Base-by-base conservation (phyloP, 2,329 filamentous ascomycete species). In the Paecilomyces niveus region DNA sequence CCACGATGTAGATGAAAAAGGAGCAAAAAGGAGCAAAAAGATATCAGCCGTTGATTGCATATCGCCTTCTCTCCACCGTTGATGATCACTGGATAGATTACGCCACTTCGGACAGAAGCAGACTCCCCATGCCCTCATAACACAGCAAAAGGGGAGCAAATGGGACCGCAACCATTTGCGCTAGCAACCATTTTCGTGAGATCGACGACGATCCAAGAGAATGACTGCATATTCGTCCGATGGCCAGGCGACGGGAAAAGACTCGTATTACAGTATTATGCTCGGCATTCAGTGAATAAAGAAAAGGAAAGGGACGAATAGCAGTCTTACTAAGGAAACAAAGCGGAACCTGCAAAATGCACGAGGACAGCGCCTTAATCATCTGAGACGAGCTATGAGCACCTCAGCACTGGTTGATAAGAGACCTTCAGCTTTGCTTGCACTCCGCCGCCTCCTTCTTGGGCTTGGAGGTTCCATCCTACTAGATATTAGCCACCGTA, bases 401-500 rank as follows among this genome's bases (percentile, higher is more conserved):
- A 45, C n/a, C 39, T n/a, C 39, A 18, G 15, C 39, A 45, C 18
- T 18, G n/a, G 39, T 45, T 75, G 72, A 55, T 50, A 58, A 58
- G 59, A 62, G 54, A 53, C 49, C 60, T 78, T 83, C 85, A 96
- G 80, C 90, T 95, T 80, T 95, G 91, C 84, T 96, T 96, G 86
- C 92, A 96, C 81, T 96, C 92, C 66, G 92, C 90, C 66, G 91
- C 87, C 79, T 96, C 91, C 80, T 94, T 91, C 83, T 95, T 95
- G 59, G 92, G 91, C 83, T 93, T 95, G 67, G 89, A 87, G 64
- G 85, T 86, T 72, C 92, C 90, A 72, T 95, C 90, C 90, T 95
- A 67, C n/a, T 53, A 60, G 29, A 9, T 58, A 54, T 69, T 61
- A 72, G 70, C 63, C 58, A 63, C 33, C 33, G 3, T 57, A 54